Conservation (phyloP, 163 green algal genomes). For the Smithsoniella earleae region DNA sequence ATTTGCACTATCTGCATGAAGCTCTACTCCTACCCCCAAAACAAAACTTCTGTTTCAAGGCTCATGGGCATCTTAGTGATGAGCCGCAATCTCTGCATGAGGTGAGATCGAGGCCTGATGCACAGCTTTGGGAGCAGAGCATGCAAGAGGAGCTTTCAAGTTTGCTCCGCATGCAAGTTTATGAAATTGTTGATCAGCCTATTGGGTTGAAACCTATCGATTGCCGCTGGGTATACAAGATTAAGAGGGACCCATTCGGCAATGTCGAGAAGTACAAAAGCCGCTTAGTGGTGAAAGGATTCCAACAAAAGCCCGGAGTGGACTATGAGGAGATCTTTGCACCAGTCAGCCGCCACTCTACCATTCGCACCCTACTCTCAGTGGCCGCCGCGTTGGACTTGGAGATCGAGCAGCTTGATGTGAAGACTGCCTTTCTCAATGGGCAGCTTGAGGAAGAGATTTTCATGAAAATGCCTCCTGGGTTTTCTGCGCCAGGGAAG, state of each 20-base stretch:
- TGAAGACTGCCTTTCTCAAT: slow-evolving; percentile 45
- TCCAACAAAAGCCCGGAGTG: no score
- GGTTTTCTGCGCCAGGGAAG: neutral
- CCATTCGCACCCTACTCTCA: slow-evolving; percentile 33
- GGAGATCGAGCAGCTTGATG: slow-evolving; percentile 41
- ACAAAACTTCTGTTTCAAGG: neutral
- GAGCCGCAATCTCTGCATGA: neutral
- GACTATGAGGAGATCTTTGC: no score
- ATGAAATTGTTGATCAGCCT: neutral
- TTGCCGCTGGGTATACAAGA: neutral
- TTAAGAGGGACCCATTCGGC: neutral
- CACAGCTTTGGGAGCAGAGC: neutral
- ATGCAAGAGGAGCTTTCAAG: neutral
- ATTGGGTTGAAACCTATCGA: neutral
- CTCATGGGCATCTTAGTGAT: neutral
- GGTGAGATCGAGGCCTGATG: neutral
- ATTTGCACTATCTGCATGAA: neutral
- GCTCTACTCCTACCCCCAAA: neutral
- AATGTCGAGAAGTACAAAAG: neutral
- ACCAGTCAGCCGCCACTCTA: slow-evolving; percentile 33
- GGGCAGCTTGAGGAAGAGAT: slow-evolving; percentile 39
- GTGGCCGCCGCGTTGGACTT: slow-evolving; percentile 31
- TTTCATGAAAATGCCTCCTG: slow-evolving; percentile 33
- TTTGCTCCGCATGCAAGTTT: neutral
- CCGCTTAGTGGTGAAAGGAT: neutral